Evolutionary conservation across 352 stramenopile species (phyloP).

Genomic region (Pythium plurisporium): DNA sequence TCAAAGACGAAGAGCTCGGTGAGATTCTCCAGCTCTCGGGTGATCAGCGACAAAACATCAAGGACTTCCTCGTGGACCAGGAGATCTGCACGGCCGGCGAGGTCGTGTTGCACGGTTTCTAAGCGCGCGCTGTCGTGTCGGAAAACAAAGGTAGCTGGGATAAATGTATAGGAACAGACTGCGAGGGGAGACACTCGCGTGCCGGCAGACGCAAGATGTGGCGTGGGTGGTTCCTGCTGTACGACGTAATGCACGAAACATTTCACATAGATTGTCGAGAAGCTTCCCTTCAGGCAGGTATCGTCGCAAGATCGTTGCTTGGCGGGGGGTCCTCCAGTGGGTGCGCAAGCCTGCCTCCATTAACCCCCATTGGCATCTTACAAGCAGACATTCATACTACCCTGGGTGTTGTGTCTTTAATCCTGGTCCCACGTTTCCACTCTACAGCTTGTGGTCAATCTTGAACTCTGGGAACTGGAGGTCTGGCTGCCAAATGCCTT

Average conservation of each 20-base stretch:
- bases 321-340: too few species aligned
- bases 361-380: too few species aligned
- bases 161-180: conserved; percentile 25
- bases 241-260: conserved; percentile 1
- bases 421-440: too few species aligned
- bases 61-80: conserved; percentile 98
- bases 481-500: conserved; percentile 87
- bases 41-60: conserved; percentile 99
- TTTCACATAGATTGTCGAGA: conserved; percentile 34
- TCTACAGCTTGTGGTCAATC: conserved; percentile 51
- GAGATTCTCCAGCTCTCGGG: conserved; percentile 99
- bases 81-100: conserved; percentile 97
- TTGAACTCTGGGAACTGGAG: conserved; percentile 84
- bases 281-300: too few species aligned
- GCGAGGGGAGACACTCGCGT: too few species aligned
- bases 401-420: too few species aligned
- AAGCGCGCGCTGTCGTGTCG: conserved; percentile 51
- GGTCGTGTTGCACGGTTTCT: conserved; percentile 98
- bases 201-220: too few species aligned
- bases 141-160: not conserved
- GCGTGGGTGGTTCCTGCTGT: too few species aligned
- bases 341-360: not conserved
- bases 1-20: conserved; percentile 96
- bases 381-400: too few species aligned
- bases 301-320: too few species aligned